phyloP scores from a whole-genome alignment of 2,329 filamentous ascomycete species.

The Hymenoscyphus repandus region DNA sequence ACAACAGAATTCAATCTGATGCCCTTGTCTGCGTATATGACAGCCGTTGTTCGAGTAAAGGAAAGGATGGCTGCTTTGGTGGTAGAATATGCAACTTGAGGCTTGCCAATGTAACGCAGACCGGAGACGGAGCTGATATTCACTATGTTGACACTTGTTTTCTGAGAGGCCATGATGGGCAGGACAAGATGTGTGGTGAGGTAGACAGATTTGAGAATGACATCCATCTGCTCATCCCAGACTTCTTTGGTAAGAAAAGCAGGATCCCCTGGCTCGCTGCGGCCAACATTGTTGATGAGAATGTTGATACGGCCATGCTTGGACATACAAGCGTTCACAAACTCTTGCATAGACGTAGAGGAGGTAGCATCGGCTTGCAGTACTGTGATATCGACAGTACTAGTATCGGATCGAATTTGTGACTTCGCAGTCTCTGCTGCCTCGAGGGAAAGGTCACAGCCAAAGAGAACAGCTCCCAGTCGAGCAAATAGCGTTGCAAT shows the following conservation, averaged over 20 bases:
- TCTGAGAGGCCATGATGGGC: conserved; percentile 45
- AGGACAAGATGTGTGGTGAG: conserved; percentile 47
- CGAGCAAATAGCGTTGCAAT: conserved; percentile 43
- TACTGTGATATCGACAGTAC: conserved; percentile 18
- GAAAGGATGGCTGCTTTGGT: conserved; percentile 47
- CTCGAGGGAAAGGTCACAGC: conserved; percentile 42
- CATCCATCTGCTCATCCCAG: conserved; percentile 48
- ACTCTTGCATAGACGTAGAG: conserved; percentile 43
- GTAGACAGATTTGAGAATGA: conserved; percentile 53
- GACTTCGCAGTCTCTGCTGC: conserved; percentile 36
- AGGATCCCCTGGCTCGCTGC: conserved; percentile 47
- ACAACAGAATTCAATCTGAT: conserved; percentile 50
- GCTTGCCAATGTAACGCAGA: conserved; percentile 45
- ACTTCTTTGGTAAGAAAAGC: conserved; percentile 42
- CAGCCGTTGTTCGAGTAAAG: conserved; percentile 44
- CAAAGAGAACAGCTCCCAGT: conserved; percentile 45
- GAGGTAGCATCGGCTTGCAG: conserved; percentile 48
- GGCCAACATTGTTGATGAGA: conserved; percentile 56
- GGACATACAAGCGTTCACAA: conserved; percentile 46
- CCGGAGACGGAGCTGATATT: conserved; percentile 48
- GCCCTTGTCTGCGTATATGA: conserved; percentile 43
- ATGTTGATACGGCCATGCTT: conserved; percentile 54
- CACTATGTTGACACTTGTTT: conserved; percentile 38
- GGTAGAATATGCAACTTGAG: conserved; percentile 49
- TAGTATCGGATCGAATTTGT: conserved; percentile 27